Evolutionary conservation across 345 rosid species (phyloP).

Genomic region (Hypericum androsaemum): DNA sequence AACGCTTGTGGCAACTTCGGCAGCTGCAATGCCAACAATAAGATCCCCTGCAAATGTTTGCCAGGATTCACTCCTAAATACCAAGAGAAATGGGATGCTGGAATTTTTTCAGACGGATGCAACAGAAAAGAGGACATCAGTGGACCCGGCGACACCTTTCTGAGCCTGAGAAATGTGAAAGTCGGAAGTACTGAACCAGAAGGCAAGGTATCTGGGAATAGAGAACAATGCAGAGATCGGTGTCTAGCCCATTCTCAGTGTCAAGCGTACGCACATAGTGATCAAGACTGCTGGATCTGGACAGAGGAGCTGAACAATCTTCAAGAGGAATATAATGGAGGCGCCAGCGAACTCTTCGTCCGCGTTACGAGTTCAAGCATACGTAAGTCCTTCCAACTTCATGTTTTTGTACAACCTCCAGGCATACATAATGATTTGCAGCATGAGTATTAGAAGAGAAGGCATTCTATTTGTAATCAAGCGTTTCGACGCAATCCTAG

Average conservation of each 20-base stretch:
- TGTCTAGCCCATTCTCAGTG: conserved; percentile 49
- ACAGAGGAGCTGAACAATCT: conserved; percentile 5
- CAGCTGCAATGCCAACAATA: conserved; percentile 34
- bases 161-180: conserved; percentile 39
- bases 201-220: conserved; percentile 18
- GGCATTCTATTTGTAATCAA: too few species aligned
- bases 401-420: too few species aligned
- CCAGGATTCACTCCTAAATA: conserved; percentile 37
- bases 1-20: conserved; percentile 40
- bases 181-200: conserved; percentile 42
- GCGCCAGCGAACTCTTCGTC: not conserved
- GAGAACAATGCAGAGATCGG: conserved; percentile 33
- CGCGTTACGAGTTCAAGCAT: not conserved
- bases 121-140: conserved; percentile 27
- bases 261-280: conserved; percentile 50
- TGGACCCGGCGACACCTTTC: conserved; percentile 28
- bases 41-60: conserved; percentile 33
- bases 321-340: not conserved
- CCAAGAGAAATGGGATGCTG: conserved; percentile 26
- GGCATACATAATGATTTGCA: too few species aligned
- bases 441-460: too few species aligned
- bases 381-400: not conserved
- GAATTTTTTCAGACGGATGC: conserved; percentile 35
- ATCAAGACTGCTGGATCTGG: conserved; percentile 5
- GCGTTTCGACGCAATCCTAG: too few species aligned